A percentile compares a stretch with the other conserved stretches of the same genome.
Evolutionary conservation across 2,329 filamentous ascomycete genomes (phyloP).

Genomic region (Ophiostoma pallidulum): DNA sequence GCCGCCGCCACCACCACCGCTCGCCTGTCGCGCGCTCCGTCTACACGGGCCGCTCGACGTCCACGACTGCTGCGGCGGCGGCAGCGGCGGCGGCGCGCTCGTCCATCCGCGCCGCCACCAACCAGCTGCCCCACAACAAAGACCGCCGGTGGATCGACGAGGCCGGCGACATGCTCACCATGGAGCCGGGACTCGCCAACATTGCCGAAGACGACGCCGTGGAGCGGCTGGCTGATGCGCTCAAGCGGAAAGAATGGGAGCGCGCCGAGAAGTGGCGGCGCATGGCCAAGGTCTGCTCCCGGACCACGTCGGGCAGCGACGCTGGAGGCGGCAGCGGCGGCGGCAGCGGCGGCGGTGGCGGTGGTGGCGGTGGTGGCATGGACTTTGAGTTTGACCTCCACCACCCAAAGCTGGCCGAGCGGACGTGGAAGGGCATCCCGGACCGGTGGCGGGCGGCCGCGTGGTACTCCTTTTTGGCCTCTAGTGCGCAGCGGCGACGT

Average conservation of each 20-base stretch:
- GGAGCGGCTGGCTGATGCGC: constrained; percentile 42
- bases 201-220: constrained; percentile 46
- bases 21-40: constrained; percentile 30
- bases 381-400: constrained; percentile 70
- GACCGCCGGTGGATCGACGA: constrained; percentile 54
- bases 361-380: constrained; percentile 33
- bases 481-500: constrained; percentile 52
- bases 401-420: constrained; percentile 75
- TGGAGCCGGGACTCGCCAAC: constrained; percentile 47
- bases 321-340: constrained; percentile 27
- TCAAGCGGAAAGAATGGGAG: constrained; percentile 54
- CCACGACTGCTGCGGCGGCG: constrained; percentile 20
- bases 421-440: constrained; percentile 97
- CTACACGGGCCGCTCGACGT: constrained; percentile 40
- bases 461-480: constrained; percentile 85
- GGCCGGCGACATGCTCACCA: constrained; percentile 57
- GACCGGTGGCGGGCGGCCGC: constrained; percentile 89
- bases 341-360: constrained; percentile 1
- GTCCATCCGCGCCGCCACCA: constrained; percentile 47
- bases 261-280: constrained; percentile 58
- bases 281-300: constrained; percentile 51
- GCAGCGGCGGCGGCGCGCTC: constrained; percentile 38
- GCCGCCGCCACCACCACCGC: neutral
- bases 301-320: too few species aligned
- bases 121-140: constrained; percentile 51